Base-by-base conservation (phyloP, 2,329 filamentous ascomycete species). In the Acrodontium crateriforme region DNA sequence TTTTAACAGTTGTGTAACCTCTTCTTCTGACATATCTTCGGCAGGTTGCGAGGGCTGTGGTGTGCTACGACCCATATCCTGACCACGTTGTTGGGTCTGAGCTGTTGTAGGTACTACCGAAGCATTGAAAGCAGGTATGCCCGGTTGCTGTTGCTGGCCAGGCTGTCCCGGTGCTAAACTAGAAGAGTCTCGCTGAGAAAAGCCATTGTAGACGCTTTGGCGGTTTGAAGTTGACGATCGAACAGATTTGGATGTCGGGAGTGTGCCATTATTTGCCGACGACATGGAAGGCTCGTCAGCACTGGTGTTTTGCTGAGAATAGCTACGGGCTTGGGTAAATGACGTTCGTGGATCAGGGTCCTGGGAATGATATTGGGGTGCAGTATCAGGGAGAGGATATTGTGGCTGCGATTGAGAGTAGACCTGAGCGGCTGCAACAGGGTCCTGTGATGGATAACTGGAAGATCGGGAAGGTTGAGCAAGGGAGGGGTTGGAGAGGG, bases 21-120 rank as follows among this genome's bases (percentile, higher is more conserved):
- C 61, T 10, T 65, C 62, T 8, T 63, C 59, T 4, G 54, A 52
- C 56, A 63, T 56, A 12, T 63, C 59, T 25, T 53, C 51, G 11
- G 47, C 41, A 12, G 36, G 16, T 26, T 56, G 53, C 19, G 38
- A 26, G 20, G 60, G 59, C 30, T 62, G 59, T n/a, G 62, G 61
- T 19, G 60, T 65, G 24, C 49, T 50, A 21, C 52, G 50, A 28
- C 20, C 20, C n/a, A 55, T 54, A 33, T 50, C 42, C 13, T 59
- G 54, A 29, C 37, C 46, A 5, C 13, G 4, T 24, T 18, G 14
- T 19, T 29, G 54, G 3, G 55, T 55, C 46, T 62, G 58, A 28
- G 58, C 54, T 35, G 49, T 48, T 45, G 53, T 48, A 36, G 59
- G 58, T 16, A 60, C 56, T 30, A 59, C 53, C 36, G 59, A 58